A percentile compares a stretch with the other conserved stretches of the same genome.
Evolutionary conservation across 176 grass and related monocot species (phyloP).

Genomic region (Carex scoparia): DNA sequence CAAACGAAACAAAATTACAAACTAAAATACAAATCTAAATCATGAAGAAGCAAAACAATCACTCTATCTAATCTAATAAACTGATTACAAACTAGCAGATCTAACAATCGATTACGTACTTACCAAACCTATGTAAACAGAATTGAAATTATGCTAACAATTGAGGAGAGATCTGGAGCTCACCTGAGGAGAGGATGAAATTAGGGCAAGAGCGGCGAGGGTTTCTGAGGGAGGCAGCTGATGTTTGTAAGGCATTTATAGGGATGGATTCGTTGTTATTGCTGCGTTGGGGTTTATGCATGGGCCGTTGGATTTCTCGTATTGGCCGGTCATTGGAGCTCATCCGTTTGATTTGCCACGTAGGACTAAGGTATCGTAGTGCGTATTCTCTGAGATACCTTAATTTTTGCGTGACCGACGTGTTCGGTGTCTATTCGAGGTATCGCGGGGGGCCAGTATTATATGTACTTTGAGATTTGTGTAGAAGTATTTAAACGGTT

Average conservation of each 20-base stretch:
- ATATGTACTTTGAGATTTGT: too few relatives aligned
- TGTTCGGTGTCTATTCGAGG: too few relatives aligned
- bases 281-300: slow-evolving; percentile 8
- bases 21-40: background rate
- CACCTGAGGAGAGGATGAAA: background rate
- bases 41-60: background rate
- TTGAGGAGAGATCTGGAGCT: background rate
- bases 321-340: background rate
- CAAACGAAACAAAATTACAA: background rate
- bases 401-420: too few relatives aligned
- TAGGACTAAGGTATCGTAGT: slow-evolving; percentile 5
- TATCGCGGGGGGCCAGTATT: too few relatives aligned
- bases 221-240: background rate
- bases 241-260: slow-evolving; percentile 6
- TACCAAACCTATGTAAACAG: too few relatives aligned
- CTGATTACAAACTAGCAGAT: background rate
- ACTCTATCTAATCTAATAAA: background rate
- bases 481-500: too few relatives aligned
- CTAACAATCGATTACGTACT: background rate
- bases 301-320: slow-evolving; percentile 1
- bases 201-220: slow-evolving; percentile 2
- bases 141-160: background rate
- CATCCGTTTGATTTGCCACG: background rate
- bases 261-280: background rate
- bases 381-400: background rate